Evolutionary conservation across 805 yeast species (phyloP), one percentile per base, ranked within the genome.

Genomic region (Candida xyloterini): DNA sequence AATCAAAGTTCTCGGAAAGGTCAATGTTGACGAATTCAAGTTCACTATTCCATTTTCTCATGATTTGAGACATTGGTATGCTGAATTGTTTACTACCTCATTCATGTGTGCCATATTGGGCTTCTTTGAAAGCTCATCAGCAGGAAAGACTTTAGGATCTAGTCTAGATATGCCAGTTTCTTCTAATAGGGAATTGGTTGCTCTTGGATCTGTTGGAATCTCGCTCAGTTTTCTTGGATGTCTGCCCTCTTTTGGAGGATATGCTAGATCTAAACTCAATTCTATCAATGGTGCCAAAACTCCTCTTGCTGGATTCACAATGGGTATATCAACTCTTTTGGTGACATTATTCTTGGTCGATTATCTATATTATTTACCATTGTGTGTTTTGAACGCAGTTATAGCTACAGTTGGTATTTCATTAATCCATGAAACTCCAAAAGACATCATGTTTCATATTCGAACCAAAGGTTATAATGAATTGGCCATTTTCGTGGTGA

Each of bases 231-330:
- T 58, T 8, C 59, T 78, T 39, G 84, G 86, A 30, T 84, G 89
- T 0, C 66, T 91, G 11, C 97, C 99, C 0, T 78, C 95, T 0
- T 90, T 90, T 70, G 99, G 98, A 8, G 98, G 98, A 0, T 91
- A 90, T 56, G 98, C 96, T 2, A 74, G 98, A 53, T 84, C 95
- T 13, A 89, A 85, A 54, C 81, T 91, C 43, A 91, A 91, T 64
- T 84, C 90, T 1, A 67, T 88, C 36, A 79, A 89, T 10, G 96
- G 96, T 5, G 98, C 95, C 0, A 78, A 77, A 48, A 85, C 96
- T 0, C 90, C 90, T 9, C 67, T 82, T 57, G 76, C 93, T n/a
- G 95, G 95, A 0, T 78, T 79, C 4, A 74, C 85, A 9, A 83
- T 90, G 82, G 91, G 95, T 0, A n/a, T 76, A 2, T 68, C 81